Conservation (phyloP, 345 rosid genomes). For the Salix dunnii region DNA sequence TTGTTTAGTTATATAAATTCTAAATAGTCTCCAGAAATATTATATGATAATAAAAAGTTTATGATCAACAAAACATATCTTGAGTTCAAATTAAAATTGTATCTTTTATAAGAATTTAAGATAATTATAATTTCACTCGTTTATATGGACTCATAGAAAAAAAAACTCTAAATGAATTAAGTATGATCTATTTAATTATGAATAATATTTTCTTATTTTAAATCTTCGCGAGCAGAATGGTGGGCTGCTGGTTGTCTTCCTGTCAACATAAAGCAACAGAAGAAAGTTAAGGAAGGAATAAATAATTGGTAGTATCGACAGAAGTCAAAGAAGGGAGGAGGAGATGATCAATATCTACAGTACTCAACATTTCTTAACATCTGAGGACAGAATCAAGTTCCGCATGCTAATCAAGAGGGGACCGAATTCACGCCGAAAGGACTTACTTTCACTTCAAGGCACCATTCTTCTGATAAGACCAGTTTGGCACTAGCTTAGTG, state of each 20-base stretch:
- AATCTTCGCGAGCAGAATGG: constrained; percentile 8
- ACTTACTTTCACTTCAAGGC: constrained; percentile 7
- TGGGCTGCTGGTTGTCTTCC: constrained; percentile 15
- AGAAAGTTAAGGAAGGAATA: not conserved
- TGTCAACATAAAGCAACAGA: constrained; percentile 7
- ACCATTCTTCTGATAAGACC: constrained; percentile 1
- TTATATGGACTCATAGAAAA: too few relatives aligned
- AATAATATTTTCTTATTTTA: too few relatives aligned
- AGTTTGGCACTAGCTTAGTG: not conserved
- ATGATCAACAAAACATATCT: rapidly evolving
- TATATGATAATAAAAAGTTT: rapidly evolving
- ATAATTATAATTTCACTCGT: too few relatives aligned
- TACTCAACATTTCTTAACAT: not conserved
- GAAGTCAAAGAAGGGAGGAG: constrained; percentile 1
- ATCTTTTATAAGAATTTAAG: rapidly evolving
- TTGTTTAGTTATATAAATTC: too few relatives aligned
- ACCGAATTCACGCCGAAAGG: not conserved
- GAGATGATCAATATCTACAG: not conserved
- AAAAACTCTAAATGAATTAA: too few relatives aligned
- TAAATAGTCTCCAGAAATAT: too few relatives aligned
- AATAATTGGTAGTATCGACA: constrained; percentile 12
- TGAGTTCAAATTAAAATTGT: rapidly evolving
- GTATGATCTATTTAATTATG: too few relatives aligned
- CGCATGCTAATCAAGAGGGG: constrained; percentile 14
- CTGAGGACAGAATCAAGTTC: constrained; percentile 32